Base-by-base conservation (phyloP, 1,284 basidiomycete species). In the Lentinula novae-zelandiae region DNA sequence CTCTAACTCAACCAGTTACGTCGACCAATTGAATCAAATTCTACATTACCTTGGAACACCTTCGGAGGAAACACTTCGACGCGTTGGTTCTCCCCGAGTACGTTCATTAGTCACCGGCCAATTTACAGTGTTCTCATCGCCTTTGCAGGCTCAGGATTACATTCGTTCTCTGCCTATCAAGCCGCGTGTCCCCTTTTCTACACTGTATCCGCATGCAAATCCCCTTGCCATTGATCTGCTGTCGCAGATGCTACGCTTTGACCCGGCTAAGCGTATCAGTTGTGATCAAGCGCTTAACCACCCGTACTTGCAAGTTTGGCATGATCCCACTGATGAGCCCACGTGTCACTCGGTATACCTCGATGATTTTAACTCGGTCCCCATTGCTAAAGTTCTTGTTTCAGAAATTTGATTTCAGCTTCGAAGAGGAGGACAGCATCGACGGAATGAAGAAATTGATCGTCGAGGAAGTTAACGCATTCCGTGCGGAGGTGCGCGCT, bases 11-110 rank as follows among this genome's bases (percentile, higher is more conserved):
- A 57, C 6, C 67, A 92, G 91, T 73, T 97, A 98, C 70, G 96
- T 99, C 62, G 96, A 99, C 74, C 97, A 99, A 75, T 82, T 99
- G 49, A 99, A 99, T 73, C 96, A 98, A 75, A 98, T 99, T 71
- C 82, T 99, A 48, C 95, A 99, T 75, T 95, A 96, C 70, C 86
- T 99, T 33, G 97, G 97, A 42, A 99, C 97, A 0, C 97, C 97
- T 0, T 92, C 92, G 10, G 96, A 99, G 74, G 93, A 96, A 67
- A 98, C 97, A 0, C 85, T 99, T 34, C 87, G 94, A 53, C 88
- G 97, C 49, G 95, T 99, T 55, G 97, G 97, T 42, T 94, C 91
- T 49, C 93, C 94, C 52, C 83, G 90, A 66, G 93, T 91, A 73
- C 52, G 83, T 75, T 44, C 31, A 15, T 17, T 44, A 2, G 2